Percentiles rank a stretch among this genome's conserved stretches.
phyloP scores from a whole-genome alignment of 2,329 filamentous ascomycete genomes.

The Pseudomassariella vexata region DNA sequence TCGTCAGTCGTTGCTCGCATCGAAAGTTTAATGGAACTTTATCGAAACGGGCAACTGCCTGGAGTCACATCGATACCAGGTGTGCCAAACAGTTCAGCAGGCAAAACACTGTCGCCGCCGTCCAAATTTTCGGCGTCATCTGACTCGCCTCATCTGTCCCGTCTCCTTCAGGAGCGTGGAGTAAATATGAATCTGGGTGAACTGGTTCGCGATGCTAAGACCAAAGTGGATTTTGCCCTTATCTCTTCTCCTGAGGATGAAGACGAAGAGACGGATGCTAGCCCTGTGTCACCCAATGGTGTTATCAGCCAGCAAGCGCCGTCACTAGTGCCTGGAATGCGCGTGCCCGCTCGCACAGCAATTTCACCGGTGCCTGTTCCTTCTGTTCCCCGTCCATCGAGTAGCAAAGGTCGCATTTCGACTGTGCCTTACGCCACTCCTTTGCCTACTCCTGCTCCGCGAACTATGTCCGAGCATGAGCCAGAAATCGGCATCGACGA shows the following conservation, averaged over 20 bases:
- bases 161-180: conserved; percentile 56
- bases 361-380: conserved; percentile 36
- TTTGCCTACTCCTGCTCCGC: conserved; percentile 27
- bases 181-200: conserved; percentile 55
- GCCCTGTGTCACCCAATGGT: conserved; percentile 34
- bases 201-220: conserved; percentile 54
- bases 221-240: conserved; percentile 44
- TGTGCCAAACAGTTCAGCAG: conserved; percentile 12
- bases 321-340: conserved; percentile 32
- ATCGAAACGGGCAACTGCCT: conserved; percentile 44
- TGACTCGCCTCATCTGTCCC: conserved; percentile 62
- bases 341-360: conserved; percentile 52
- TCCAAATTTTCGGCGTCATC: conserved; percentile 46
- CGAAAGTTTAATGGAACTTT: conserved; percentile 46
- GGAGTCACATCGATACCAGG: conserved; percentile 40
- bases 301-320: conserved; percentile 34
- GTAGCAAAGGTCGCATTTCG: conserved; percentile 47
- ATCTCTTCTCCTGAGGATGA: conserved; percentile 48
- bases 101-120: conserved; percentile 16
- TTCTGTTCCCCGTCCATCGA: conserved; percentile 38
- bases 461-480: conserved; percentile 15
- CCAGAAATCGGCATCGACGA: conserved; percentile 33
- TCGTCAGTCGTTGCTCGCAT: conserved; percentile 44
- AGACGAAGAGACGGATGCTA: conserved; percentile 40
- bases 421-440: conserved; percentile 34